phyloP scores from a whole-genome alignment of 73 alveolate genomes.

The Paramecium primaurelia region DNA sequence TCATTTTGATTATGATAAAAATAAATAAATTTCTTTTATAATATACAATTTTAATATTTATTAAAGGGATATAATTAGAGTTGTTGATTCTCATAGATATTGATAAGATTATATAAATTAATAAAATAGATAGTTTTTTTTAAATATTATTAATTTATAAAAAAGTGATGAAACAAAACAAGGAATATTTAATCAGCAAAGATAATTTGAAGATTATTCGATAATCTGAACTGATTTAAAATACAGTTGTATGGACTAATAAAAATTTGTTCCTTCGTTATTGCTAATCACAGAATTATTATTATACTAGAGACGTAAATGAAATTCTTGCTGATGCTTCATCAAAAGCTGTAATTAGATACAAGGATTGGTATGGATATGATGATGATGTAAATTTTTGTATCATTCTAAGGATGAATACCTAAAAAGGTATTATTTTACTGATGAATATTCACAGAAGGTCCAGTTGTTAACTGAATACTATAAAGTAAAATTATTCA shows the following conservation, averaged over 20 bases:
- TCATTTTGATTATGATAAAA: background rate
- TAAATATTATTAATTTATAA: background rate
- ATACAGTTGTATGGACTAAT: background rate
- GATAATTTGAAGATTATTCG: background rate
- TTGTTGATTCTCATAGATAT: too few species aligned
- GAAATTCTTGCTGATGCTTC: slow-evolving; percentile 11
- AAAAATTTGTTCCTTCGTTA: background rate
- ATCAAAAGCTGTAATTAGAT: background rate
- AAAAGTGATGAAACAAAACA: background rate
- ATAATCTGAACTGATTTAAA: background rate
- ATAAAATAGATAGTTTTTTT: too few species aligned
- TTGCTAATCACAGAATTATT: slow-evolving; percentile 8
- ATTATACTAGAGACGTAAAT: slow-evolving; percentile 1
- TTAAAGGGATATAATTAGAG: too few species aligned
- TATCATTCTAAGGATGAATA: slow-evolving; percentile 30
- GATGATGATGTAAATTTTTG: background rate
- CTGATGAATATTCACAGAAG: slow-evolving; percentile 48
- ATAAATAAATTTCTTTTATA: too few species aligned
- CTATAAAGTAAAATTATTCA: slow-evolving; percentile 12
- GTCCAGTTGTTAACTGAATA: slow-evolving; percentile 52
- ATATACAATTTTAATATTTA: too few species aligned
- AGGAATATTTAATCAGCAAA: background rate
- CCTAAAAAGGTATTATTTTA: slow-evolving; percentile 33
- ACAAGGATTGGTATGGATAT: background rate
- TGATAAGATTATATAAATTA: too few species aligned